A percentile compares a stretch with the other conserved stretches of the same genome.
These are phyloP conservation scores for Tulasnella sp. DNA, from an alignment of 768 basidiomycete genomes.

Conservation along the genomic window DNA sequence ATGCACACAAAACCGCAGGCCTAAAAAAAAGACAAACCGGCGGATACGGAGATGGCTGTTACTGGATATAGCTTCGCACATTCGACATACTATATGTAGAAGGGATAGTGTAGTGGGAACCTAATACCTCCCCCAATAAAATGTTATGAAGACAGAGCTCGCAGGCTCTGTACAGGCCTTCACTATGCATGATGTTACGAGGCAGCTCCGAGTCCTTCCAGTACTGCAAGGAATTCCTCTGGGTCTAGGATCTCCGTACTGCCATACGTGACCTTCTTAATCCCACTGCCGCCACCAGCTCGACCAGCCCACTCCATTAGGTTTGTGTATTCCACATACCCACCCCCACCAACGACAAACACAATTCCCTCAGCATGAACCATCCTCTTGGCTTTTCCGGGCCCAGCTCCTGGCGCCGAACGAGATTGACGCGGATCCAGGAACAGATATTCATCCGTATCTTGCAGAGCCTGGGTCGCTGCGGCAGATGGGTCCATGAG, in stretches of 20 bases:
- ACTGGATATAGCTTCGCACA: too few species aligned
- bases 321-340: slow-evolving; percentile 96
- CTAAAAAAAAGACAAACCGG: too few species aligned
- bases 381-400: slow-evolving; percentile 44
- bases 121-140: too few species aligned
- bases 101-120: too few species aligned
- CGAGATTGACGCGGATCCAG: slow-evolving; percentile 83
- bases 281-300: slow-evolving; percentile 25
- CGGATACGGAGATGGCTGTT: too few species aligned
- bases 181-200: neutral
- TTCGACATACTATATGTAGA: too few species aligned
- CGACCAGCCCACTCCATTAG: slow-evolving; percentile 76
- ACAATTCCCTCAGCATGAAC: slow-evolving; percentile 82
- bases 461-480: slow-evolving; percentile 86
- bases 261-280: slow-evolving; percentile 85
- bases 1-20: too few species aligned
- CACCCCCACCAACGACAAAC: slow-evolving; percentile 92
- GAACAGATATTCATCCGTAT: slow-evolving; percentile 92
- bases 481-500: slow-evolving; percentile 95
- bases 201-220: slow-evolving; percentile 30
- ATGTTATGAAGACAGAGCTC: too few species aligned
- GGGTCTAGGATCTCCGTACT: slow-evolving; percentile 93
- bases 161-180: too few species aligned
- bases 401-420: slow-evolving; percentile 32
- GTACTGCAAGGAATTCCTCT: slow-evolving; percentile 62